Percentiles rank a stretch among this genome's conserved stretches.
phyloP scores from a whole-genome alignment of 495 filamentous ascomycete species.

The Trichocladium uniseriatum region DNA sequence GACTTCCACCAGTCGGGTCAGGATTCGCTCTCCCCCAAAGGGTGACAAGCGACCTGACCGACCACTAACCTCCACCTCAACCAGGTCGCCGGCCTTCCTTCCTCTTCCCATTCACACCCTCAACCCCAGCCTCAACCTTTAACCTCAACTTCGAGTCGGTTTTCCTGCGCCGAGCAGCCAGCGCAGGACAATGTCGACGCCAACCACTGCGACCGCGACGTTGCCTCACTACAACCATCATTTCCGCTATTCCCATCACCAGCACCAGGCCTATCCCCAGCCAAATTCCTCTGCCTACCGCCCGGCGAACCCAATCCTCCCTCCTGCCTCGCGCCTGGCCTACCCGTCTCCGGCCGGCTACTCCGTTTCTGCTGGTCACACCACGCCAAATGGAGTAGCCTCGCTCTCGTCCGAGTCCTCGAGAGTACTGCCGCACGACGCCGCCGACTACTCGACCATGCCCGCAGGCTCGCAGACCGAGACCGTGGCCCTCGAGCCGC shows the following conservation, averaged over 20 bases:
- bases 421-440: slow-evolving; percentile 25
- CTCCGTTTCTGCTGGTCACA: slow-evolving; percentile 27
- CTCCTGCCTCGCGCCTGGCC: slow-evolving; percentile 42
- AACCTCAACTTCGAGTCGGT: not conserved
- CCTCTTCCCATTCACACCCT: slow-evolving; percentile 1
- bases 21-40: slow-evolving; percentile 8
- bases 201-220: slow-evolving; percentile 71
- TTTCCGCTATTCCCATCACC: slow-evolving; percentile 58
- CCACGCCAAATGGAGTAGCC: slow-evolving; percentile 30
- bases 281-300: slow-evolving; percentile 42
- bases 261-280: slow-evolving; percentile 43
- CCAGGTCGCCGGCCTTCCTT: not conserved
- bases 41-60: slow-evolving; percentile 11
- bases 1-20: slow-evolving; percentile 12
- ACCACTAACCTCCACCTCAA: slow-evolving; percentile 3
- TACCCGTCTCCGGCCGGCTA: slow-evolving; percentile 31
- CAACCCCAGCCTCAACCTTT: not conserved
- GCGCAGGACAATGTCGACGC: slow-evolving; percentile 62
- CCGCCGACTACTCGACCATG: slow-evolving; percentile 31
- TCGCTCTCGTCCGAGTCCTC: slow-evolving; percentile 21
- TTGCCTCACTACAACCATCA: slow-evolving; percentile 56
- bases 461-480: slow-evolving; percentile 25
- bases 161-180: slow-evolving; percentile 5
- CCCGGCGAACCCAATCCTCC: slow-evolving; percentile 40
- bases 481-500: slow-evolving; percentile 21